phyloP scores from a whole-genome alignment of 345 rosid species.

The Ricinus communis region DNA sequence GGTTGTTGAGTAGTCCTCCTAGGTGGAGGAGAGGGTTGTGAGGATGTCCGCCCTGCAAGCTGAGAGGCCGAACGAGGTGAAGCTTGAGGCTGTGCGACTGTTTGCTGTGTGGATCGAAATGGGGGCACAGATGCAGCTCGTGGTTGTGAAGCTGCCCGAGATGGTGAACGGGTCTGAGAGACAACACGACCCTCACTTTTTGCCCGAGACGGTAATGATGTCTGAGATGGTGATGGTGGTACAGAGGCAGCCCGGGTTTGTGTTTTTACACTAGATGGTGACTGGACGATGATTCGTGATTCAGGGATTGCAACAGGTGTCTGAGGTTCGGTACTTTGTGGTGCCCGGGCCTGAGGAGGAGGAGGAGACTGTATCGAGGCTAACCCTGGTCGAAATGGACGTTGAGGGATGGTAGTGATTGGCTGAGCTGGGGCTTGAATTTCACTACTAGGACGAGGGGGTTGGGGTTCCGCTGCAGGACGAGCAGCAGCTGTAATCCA shows the following conservation, averaged over 20 bases:
- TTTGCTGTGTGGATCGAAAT: slow-evolving; percentile 23
- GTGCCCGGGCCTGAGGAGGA: slow-evolving; percentile 10
- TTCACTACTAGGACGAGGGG: slow-evolving; percentile 23
- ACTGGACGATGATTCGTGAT: slow-evolving; percentile 15
- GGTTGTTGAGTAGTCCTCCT: too few species aligned
- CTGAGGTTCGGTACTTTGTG: slow-evolving; percentile 25
- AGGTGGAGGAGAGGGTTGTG: too few species aligned
- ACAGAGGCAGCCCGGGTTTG: slow-evolving; percentile 18
- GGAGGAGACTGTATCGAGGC: slow-evolving; percentile 30
- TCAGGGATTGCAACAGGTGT: slow-evolving; percentile 13
- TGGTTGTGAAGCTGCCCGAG: slow-evolving; percentile 31
- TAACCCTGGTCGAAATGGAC: slow-evolving; percentile 49
- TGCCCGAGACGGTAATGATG: slow-evolving; percentile 24
- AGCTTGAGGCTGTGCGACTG: slow-evolving; percentile 17
- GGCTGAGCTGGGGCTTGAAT: slow-evolving; percentile 38
- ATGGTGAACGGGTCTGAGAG: slow-evolving; percentile 20
- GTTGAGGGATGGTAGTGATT: slow-evolving; percentile 27
- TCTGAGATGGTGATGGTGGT: slow-evolving; percentile 30
- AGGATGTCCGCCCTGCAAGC: too few species aligned
- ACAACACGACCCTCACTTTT: slow-evolving; percentile 13
- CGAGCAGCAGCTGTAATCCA: slow-evolving; percentile 50
- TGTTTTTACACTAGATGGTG: slow-evolving; percentile 28
- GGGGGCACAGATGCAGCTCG: slow-evolving; percentile 23
- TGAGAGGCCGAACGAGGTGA: too few species aligned
- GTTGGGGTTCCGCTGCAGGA: slow-evolving; percentile 21